These are phyloP conservation scores for Debaryomyces prosopidis DNA, from an alignment of 805 yeast species.

Conservation along the genomic window DNA sequence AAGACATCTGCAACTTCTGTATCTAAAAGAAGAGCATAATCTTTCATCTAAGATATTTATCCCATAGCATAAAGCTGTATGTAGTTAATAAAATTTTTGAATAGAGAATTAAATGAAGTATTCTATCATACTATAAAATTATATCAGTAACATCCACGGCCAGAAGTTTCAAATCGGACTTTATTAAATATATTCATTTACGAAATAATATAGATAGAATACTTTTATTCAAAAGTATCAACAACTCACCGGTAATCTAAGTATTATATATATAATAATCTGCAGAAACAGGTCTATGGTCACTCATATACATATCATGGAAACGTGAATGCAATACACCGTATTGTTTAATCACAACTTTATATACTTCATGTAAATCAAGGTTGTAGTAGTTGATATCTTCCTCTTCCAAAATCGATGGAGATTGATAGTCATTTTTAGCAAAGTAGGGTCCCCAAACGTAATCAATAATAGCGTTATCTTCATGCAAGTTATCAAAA, in stretches of 20 bases:
- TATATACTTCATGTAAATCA: constrained; percentile 17
- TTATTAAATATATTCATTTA: too few species aligned
- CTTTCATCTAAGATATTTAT: too few species aligned
- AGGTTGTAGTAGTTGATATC: constrained; percentile 11
- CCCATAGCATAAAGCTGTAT: too few species aligned
- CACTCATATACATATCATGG: constrained; percentile 35
- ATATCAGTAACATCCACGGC: too few species aligned
- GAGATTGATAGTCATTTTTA: constrained; percentile 5
- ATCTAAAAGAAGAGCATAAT: neutral
- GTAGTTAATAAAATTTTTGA: too few species aligned
- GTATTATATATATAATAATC: constrained; percentile 8
- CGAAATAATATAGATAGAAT: too few species aligned
- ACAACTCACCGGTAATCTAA: too few species aligned
- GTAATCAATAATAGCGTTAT: constrained; percentile 40
- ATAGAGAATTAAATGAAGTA: too few species aligned
- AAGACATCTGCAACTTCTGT: neutral
- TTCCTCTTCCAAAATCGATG: constrained; percentile 1
- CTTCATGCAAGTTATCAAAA: constrained; percentile 34
- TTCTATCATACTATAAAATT: too few species aligned
- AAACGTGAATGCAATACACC: constrained; percentile 40
- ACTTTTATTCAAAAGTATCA: too few species aligned
- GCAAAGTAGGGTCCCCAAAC: constrained; percentile 42
- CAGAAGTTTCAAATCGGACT: too few species aligned
- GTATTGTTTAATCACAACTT: constrained; percentile 32
- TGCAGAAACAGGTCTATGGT: constrained; percentile 41